Conservation (phyloP, 1,139 yeast genomes). For the Saccharomyces hybrid region DNA sequence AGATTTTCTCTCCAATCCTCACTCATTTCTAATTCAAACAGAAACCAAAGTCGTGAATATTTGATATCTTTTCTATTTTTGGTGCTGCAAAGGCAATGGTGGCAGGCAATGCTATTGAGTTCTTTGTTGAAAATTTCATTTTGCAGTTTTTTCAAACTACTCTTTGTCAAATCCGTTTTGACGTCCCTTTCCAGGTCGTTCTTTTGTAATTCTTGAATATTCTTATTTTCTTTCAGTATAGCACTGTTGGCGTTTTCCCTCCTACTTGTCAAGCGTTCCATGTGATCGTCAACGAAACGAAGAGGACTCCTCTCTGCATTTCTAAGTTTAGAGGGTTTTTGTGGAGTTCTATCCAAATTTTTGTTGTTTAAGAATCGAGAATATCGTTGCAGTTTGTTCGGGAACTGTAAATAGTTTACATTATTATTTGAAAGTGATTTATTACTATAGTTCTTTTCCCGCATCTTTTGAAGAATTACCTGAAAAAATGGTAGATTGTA, state of each 20-base stretch:
- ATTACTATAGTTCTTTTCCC: background rate
- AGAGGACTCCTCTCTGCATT: too few relatives aligned
- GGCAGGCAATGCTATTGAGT: slow-evolving; percentile 9
- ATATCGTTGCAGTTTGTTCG: background rate
- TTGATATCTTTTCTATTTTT: slow-evolving; percentile 10
- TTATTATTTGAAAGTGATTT: background rate
- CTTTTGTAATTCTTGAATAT: background rate
- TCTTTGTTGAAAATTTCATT: slow-evolving; percentile 13
- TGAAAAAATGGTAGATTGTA: too few relatives aligned
- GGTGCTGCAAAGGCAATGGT: slow-evolving; percentile 16
- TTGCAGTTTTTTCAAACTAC: slow-evolving; percentile 16
- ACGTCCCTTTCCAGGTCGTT: background rate
- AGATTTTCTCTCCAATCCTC: slow-evolving; percentile 17
- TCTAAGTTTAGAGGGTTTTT: background rate
- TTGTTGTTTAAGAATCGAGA: background rate
- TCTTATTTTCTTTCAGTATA: background rate
- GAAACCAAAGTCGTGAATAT: slow-evolving; percentile 22
- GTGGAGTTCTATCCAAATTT: background rate
- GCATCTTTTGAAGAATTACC: background rate
- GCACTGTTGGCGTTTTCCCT: background rate
- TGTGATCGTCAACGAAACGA: background rate
- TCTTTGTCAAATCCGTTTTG: slow-evolving; percentile 7
- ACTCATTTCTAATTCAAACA: slow-evolving; percentile 29
- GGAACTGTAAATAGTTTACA: background rate
- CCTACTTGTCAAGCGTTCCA: background rate